phyloP scores from a whole-genome alignment of 1,284 basidiomycete species.

The Heterobasidion irregulare region DNA sequence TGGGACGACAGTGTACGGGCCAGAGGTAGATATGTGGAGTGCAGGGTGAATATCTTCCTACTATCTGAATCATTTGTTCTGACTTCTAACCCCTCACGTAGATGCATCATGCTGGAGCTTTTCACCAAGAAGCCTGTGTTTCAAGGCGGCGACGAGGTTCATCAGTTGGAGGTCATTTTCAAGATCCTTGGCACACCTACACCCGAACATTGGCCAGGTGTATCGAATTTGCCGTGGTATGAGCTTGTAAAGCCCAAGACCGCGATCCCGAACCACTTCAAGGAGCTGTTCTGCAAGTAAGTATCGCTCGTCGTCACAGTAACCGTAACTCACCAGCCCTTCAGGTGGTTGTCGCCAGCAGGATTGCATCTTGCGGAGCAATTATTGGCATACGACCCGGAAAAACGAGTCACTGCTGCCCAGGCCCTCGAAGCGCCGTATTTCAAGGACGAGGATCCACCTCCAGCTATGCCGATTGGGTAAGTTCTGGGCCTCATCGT shows the following conservation, averaged over 20 bases:
- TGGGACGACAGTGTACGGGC: slow-evolving; percentile 94
- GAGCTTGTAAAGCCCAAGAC: slow-evolving; percentile 93
- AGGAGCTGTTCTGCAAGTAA: slow-evolving; percentile 74
- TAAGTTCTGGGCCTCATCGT: slow-evolving; percentile 31
- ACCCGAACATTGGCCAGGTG: slow-evolving; percentile 74
- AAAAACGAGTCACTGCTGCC: slow-evolving; percentile 65
- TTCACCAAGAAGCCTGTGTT: slow-evolving; percentile 94
- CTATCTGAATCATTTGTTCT: background rate
- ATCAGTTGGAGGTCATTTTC: slow-evolving; percentile 92
- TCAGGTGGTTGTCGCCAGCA: slow-evolving; percentile 75
- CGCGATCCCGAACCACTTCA: slow-evolving; percentile 61
- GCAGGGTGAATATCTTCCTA: slow-evolving; percentile 65
- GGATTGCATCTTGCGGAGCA: slow-evolving; percentile 81
- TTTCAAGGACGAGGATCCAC: slow-evolving; percentile 75
- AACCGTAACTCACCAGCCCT: background rate
- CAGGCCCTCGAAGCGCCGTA: slow-evolving; percentile 80
- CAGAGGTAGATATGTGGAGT: slow-evolving; percentile 99
- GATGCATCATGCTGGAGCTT: slow-evolving; percentile 97
- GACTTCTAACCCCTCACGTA: slow-evolving; percentile 21
- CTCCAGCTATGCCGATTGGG: slow-evolving; percentile 71
- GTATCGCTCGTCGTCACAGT: slow-evolving; percentile 15
- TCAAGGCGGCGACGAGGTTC: slow-evolving; percentile 95
- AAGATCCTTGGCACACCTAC: slow-evolving; percentile 86
- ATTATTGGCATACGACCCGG: slow-evolving; percentile 81
- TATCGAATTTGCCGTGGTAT: slow-evolving; percentile 90